Base-by-base conservation (phyloP, 805 yeast species). In the Candida chauliodis region DNA sequence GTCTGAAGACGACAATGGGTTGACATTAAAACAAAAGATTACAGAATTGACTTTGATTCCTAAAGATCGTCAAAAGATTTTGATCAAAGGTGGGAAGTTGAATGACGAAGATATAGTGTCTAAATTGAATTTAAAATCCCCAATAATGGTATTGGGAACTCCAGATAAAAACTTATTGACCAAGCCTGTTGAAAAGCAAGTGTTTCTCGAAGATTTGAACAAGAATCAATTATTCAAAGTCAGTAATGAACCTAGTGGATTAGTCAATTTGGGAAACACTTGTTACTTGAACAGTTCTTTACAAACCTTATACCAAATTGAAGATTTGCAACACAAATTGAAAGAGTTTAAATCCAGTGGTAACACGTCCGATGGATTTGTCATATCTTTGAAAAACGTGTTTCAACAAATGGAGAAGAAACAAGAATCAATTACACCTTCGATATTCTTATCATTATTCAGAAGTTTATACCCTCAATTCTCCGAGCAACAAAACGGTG, bases 81-180 rank as follows among this genome's bases (percentile, higher is more conserved):
- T 93, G 55, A 76, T 88, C 37, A 89, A 86, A 64, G 91, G 95
- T 9, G 96, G 96, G 29, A 95, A 89, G 58, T 64, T 93, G 51
- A 72, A 73, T 39, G 91, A 88, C 60, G 90, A 84, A 43, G 66
- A 64, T n/a, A 65, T 70, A 26, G 60, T 86, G 37, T 54, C 66
- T 8, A 49, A 63, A 3, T 68, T 84, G 36, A 74, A 70, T 18
- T 55, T 90, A 45, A 84, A 83, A 51, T 85, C 83, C 48, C 68
- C 77, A 10, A 69, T 91, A 16, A 85, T 93, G 95, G 86, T 93
- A 41, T 70, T 93, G 40, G 99, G 99, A 17, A 83, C 97, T 1
- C 91, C 96, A 2, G 93, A 84, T 39, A 69, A 73, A 41, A 76
- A 74, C 40, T 62, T 79, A 37, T 77, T 75, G 24, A 38, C 51